These are phyloP conservation scores for Rubia yunnanensis DNA, from an alignment of 257 asterid genomes.

Conservation along the genomic window DNA sequence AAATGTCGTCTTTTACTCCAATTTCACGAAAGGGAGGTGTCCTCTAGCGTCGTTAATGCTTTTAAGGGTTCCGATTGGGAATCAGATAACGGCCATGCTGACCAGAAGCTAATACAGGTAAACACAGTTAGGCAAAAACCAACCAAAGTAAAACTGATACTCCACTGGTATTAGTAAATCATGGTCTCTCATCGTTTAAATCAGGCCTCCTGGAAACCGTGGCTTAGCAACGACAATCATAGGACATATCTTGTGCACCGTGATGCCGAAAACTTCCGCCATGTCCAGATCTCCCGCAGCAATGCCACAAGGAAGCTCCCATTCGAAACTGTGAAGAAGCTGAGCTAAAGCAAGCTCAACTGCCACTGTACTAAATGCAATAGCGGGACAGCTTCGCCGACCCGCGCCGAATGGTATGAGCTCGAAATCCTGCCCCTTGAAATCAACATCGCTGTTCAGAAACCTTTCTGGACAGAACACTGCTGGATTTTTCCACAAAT, in stretches of 20 bases:
- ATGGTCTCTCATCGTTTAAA: neutral
- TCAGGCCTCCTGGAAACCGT: conserved; percentile 3
- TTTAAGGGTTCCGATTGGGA: too few species aligned
- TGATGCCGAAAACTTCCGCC: conserved; percentile 52
- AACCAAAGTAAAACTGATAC: too few species aligned
- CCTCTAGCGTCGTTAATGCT: too few species aligned
- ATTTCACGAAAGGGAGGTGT: too few species aligned
- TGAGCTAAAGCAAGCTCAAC: conserved; percentile 56
- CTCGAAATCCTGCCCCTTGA: conserved; percentile 49
- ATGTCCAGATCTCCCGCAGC: conserved; percentile 33
- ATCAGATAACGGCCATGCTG: too few species aligned
- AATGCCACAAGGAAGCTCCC: conserved; percentile 48
- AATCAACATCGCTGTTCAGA: conserved; percentile 37
- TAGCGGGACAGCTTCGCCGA: conserved; percentile 49
- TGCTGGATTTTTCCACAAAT: conserved; percentile 39
- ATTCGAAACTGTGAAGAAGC: conserved; percentile 48
- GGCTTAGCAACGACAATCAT: conserved; percentile 41
- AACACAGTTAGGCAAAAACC: too few species aligned
- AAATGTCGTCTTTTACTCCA: too few species aligned
- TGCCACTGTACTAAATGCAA: conserved; percentile 30
- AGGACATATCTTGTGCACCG: conserved; percentile 45
- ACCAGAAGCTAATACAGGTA: too few species aligned
- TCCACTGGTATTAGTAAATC: too few species aligned
- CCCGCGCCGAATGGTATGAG: conserved; percentile 60
- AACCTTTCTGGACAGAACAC: conserved; percentile 43